These are phyloP conservation scores for Clonostachys chloroleuca DNA, from an alignment of 2,329 filamentous ascomycete genomes.

Conservation along the genomic window DNA sequence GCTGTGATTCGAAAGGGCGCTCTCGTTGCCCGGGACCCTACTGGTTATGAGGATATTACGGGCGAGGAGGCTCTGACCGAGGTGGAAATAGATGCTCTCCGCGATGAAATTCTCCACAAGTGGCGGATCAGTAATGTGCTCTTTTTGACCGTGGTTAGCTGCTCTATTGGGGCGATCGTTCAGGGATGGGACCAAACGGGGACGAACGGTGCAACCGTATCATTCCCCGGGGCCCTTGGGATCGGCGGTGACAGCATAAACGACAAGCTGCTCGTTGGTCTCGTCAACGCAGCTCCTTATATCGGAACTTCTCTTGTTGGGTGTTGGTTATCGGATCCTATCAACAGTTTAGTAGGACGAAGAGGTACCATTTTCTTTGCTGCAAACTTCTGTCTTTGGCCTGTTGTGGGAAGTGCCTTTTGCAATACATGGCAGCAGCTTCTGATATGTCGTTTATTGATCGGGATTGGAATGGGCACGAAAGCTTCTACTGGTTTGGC, in stretches of 20 bases:
- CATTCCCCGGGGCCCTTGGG: slow-evolving; percentile 50
- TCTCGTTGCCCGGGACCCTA: slow-evolving; percentile 67
- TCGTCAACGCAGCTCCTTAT: slow-evolving; percentile 58
- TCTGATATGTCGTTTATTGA: slow-evolving; percentile 64
- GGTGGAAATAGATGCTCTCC: slow-evolving; percentile 54
- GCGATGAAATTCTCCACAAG: slow-evolving; percentile 60
- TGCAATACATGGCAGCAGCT: slow-evolving; percentile 69
- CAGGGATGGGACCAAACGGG: slow-evolving; percentile 68
- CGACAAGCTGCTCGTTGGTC: slow-evolving; percentile 52
- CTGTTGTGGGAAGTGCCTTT: slow-evolving; percentile 68
- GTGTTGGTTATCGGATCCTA: slow-evolving; percentile 64
- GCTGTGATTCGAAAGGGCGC: slow-evolving; percentile 63
- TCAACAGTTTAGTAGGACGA: slow-evolving; percentile 40
- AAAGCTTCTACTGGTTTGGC: slow-evolving; percentile 58
- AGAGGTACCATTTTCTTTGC: slow-evolving; percentile 64
- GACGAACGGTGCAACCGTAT: slow-evolving; percentile 58
- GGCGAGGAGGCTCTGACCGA: slow-evolving; percentile 54
- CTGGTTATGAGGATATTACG: slow-evolving; percentile 53
- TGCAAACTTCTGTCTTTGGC: slow-evolving; percentile 66
- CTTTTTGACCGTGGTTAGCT: slow-evolving; percentile 63
- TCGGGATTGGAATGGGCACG: slow-evolving; percentile 74
- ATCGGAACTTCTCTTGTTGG: slow-evolving; percentile 44
- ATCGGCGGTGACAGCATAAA: slow-evolving; percentile 24
- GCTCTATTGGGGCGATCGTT: slow-evolving; percentile 67
- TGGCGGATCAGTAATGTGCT: slow-evolving; percentile 61